A percentile compares a stretch with the other conserved stretches of the same genome.
Evolutionary conservation across 495 filamentous ascomycete genomes (phyloP).

Genomic region (Trichoderma reesei): DNA sequence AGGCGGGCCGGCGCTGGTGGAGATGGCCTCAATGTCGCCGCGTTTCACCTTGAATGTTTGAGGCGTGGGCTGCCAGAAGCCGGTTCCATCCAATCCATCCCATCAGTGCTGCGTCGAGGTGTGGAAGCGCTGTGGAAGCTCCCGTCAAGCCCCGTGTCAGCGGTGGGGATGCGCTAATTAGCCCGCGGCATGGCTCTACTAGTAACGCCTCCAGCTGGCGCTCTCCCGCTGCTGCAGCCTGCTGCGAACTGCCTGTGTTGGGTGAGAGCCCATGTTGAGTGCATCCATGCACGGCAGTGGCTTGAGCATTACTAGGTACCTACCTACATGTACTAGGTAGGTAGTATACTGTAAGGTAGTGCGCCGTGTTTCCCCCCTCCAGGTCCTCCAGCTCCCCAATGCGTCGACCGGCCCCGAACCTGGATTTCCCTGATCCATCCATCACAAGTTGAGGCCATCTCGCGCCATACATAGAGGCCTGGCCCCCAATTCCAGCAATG

Average conservation of each 20-base stretch:
- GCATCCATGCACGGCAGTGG: too few relatives aligned
- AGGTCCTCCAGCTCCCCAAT: too few relatives aligned
- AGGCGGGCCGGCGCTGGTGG: not conserved
- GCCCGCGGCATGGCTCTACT: slow-evolving; percentile 3
- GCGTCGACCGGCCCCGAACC: too few relatives aligned
- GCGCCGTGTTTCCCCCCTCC: too few relatives aligned
- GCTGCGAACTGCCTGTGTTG: not conserved
- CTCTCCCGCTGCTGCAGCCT: not conserved
- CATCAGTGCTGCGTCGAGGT: too few relatives aligned
- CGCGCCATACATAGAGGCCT: not conserved
- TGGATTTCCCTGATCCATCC: too few relatives aligned
- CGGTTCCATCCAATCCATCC: too few relatives aligned
- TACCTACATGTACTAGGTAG: too few relatives aligned
- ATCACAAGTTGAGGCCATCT: not conserved
- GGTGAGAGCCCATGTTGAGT: too few relatives aligned
- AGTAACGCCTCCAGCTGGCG: not conserved
- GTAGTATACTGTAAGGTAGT: too few relatives aligned
- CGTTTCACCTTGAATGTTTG: slow-evolving; percentile 5
- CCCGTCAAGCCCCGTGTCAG: not conserved
- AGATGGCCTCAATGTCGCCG: not conserved
- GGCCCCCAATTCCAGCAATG: not conserved
- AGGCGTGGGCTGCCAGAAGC: not conserved
- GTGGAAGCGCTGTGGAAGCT: slow-evolving; percentile 8
- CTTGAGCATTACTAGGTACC: too few relatives aligned
- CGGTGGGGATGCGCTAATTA: slow-evolving; percentile 8